Evolutionary conservation across 371 early-diverging fungal species (phyloP), one percentile per base, ranked within the genome.

Genomic region (Mortierella sp.): DNA sequence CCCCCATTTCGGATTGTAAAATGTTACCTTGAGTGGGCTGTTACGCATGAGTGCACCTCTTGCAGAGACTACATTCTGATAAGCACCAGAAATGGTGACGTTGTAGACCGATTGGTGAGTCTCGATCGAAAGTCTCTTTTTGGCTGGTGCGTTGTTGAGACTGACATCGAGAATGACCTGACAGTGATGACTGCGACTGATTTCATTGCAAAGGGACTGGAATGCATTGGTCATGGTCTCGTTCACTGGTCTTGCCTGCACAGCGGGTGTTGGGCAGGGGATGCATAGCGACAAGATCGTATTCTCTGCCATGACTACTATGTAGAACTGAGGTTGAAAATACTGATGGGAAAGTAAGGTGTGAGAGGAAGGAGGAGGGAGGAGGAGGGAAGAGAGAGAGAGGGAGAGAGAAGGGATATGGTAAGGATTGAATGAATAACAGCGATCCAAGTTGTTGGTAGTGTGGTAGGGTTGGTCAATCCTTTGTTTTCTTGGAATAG

Each of bases 71-170:
- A 80, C 81, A 69, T 80, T 80, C 73, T 80, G 81, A 63, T 80
- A 80, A 75, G 72, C 73, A 72, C 81, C 81, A 63, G 81, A 65
- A 45, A 80, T 72, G 66, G 81, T 75, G 66, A 80, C 76, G 62
- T 80, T 80, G 73, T 80, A 80, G 35, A 72, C 76, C 10, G 81
- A 80, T 70, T 75, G 76, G 58, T 80, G 81, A 30, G 75, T 80
- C 62, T 75, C 81, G 76, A 75, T 75, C 67, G 81, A 80, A 39
- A 80, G 73, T 51, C 81, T 45, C 39, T 75, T 80, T 67, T 80
- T 75, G 37, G 81, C 76, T 22, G 61, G 75, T 8, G 75, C 30
- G 66, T 35, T 80, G 66, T 75, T 75, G 45, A 75, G 57, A 39
- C 70, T 66, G 60, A 80, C 69, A 66, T 80, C 73, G 70, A 80